These are phyloP conservation scores for Sphaerulina populicola DNA, from an alignment of 2,329 filamentous ascomycete species.

Conservation along the genomic window DNA sequence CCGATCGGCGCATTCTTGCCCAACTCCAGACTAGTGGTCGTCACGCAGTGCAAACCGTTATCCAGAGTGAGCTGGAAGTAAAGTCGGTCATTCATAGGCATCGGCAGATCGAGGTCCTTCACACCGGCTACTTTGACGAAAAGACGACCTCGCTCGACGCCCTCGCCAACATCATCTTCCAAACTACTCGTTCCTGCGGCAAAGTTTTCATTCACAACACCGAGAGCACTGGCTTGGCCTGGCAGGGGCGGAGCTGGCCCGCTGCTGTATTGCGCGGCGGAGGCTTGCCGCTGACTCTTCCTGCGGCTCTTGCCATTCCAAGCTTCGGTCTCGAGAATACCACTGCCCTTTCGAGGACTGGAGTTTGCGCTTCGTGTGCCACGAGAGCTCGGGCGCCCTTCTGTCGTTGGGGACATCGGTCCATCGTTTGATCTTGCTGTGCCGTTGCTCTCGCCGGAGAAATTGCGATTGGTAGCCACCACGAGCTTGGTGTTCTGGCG, in stretches of 20 bases:
- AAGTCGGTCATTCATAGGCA: slow-evolving; percentile 81
- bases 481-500: slow-evolving; percentile 97
- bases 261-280: slow-evolving; percentile 37
- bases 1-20: slow-evolving; percentile 88
- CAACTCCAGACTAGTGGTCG: slow-evolving; percentile 88
- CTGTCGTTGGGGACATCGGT: slow-evolving; percentile 48
- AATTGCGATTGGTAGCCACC: slow-evolving; percentile 64
- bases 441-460: slow-evolving; percentile 35
- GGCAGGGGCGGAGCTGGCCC: slow-evolving; percentile 75
- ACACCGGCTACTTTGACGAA: slow-evolving; percentile 99
- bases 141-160: slow-evolving; percentile 75
- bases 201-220: slow-evolving; percentile 63
- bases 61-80: slow-evolving; percentile 97
- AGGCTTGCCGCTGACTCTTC: slow-evolving; percentile 52
- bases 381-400: slow-evolving; percentile 33
- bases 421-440: slow-evolving; percentile 38
- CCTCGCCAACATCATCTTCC: slow-evolving; percentile 56
- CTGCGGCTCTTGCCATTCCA: slow-evolving; percentile 79
- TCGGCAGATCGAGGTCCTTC: slow-evolving; percentile 84
- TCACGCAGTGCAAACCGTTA: slow-evolving; percentile 95
- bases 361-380: slow-evolving; percentile 48
- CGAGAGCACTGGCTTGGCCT: slow-evolving; percentile 66
- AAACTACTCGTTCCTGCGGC: slow-evolving; percentile 41
- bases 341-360: slow-evolving; percentile 69
- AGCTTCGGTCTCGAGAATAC: slow-evolving; percentile 92